phyloP scores from a whole-genome alignment of 345 rosid species.

The Eucalyptus pauciflora region DNA sequence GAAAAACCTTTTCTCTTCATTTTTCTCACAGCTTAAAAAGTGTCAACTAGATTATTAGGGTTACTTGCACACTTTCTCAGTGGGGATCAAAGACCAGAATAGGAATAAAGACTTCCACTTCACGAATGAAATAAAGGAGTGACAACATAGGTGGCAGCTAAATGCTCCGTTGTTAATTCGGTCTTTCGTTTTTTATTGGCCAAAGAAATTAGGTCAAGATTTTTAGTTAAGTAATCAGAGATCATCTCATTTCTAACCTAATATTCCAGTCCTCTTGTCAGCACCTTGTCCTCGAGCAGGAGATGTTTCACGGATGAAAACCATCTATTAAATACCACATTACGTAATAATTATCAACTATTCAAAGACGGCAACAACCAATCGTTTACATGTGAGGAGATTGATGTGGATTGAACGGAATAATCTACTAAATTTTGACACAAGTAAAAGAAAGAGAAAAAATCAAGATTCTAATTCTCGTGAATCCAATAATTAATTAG shows the following conservation, averaged over 20 bases:
- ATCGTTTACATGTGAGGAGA: neutral
- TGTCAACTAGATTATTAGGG: neutral
- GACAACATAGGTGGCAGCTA: neutral
- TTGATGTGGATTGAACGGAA: neutral
- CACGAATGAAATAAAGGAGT: neutral
- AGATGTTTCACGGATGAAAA: neutral
- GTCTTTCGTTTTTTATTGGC: neutral
- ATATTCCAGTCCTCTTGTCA: neutral
- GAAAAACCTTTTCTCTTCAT: neutral
- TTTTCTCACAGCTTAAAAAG: neutral
- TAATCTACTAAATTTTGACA: neutral
- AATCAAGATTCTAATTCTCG: neutral
- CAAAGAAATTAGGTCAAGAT: neutral
- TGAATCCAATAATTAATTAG: constrained; percentile 9
- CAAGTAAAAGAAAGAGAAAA: neutral
- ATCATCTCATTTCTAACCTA: neutral
- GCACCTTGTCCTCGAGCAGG: neutral
- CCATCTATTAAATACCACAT: neutral
- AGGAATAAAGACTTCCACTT: neutral
- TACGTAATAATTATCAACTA: neutral
- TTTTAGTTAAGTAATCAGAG: neutral
- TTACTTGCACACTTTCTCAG: neutral
- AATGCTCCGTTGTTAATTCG: neutral
- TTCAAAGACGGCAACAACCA: neutral
- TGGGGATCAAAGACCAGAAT: neutral